Evolutionary conservation across 257 asterid species (phyloP).

Genomic region (Solanum gandarillasii): DNA sequence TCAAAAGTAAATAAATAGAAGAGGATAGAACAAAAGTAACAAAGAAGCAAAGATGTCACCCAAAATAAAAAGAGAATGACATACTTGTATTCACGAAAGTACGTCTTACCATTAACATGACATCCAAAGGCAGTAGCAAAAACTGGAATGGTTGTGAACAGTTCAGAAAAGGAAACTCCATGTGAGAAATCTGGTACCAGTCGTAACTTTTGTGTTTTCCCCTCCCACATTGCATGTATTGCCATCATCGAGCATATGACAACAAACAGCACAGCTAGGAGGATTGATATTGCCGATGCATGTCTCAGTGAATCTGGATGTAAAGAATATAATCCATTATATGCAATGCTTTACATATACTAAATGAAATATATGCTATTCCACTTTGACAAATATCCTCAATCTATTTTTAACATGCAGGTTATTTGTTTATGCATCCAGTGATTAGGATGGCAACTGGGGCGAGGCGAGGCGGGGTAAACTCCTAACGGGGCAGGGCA

Average conservation of each 20-base stretch:
- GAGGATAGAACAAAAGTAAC: neutral
- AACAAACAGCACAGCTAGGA: conserved; percentile 77
- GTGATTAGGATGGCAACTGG: neutral
- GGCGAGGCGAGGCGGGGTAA: neutral
- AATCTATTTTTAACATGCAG: neutral
- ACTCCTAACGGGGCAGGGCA: neutral
- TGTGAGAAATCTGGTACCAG: conserved; percentile 55
- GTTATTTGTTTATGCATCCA: neutral
- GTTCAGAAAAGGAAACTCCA: conserved; percentile 44
- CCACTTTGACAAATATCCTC: neutral
- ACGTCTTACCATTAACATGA: conserved; percentile 67
- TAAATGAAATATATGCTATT: neutral
- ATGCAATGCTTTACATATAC: neutral
- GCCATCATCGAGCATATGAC: conserved; percentile 80
- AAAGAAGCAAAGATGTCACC: neutral
- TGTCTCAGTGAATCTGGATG: conserved; percentile 82
- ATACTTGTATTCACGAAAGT: neutral
- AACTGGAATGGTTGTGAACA: conserved; percentile 86
- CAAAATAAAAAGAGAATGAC: neutral
- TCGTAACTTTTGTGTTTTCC: conserved; percentile 53
- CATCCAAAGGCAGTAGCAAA: conserved; percentile 95
- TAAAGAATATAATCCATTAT: neutral
- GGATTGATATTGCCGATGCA: conserved; percentile 82
- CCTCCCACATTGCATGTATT: conserved; percentile 56
- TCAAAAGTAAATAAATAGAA: neutral